Conservation (phyloP, 805 yeast genomes). For the Saturnispora hagleri region DNA sequence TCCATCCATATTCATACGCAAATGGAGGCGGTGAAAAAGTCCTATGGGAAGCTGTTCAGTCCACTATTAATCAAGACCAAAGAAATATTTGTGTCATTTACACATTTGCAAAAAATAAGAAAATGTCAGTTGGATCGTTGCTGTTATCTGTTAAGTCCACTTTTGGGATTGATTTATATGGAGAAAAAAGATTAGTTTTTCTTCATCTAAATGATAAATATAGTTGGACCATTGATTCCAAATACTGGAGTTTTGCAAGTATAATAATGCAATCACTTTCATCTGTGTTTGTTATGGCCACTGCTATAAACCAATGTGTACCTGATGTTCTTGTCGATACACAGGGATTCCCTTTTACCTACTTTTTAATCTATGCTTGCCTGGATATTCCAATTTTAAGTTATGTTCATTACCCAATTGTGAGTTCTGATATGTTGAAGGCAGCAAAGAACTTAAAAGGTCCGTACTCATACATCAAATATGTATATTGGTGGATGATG, state of each 20-base stretch:
- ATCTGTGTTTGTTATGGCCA: slow-evolving; percentile 54
- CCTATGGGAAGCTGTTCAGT: slow-evolving; percentile 83
- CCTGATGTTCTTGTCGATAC: slow-evolving; percentile 96
- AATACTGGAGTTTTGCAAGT: slow-evolving; percentile 71
- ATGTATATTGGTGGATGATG: slow-evolving; percentile 63
- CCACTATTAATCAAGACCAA: slow-evolving; percentile 45
- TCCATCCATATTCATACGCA: slow-evolving; percentile 92
- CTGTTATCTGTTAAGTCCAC: slow-evolving; percentile 18
- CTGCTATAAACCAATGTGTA: slow-evolving; percentile 55
- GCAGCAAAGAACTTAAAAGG: slow-evolving; percentile 6
- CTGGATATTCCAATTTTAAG: slow-evolving; percentile 70
- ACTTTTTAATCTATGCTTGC: slow-evolving; percentile 50
- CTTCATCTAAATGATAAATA: slow-evolving; percentile 25
- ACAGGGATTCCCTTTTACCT: slow-evolving; percentile 85
- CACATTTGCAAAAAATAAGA: slow-evolving; percentile 25
- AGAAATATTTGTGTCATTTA: slow-evolving; percentile 59
- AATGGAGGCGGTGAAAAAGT: slow-evolving; percentile 99
- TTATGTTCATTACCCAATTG: slow-evolving; percentile 91
- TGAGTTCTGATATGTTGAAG: slow-evolving; percentile 70
- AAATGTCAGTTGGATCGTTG: slow-evolving; percentile 19
- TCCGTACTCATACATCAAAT: slow-evolving; percentile 31
- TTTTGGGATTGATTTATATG: slow-evolving; percentile 24
- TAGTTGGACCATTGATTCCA: slow-evolving; percentile 55
- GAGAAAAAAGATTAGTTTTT: slow-evolving; percentile 25
- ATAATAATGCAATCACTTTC: slow-evolving; percentile 85